These are phyloP conservation scores for Hordeum pubiflorum DNA, from an alignment of 202 grass and related monocot genomes.

Conservation along the genomic window DNA sequence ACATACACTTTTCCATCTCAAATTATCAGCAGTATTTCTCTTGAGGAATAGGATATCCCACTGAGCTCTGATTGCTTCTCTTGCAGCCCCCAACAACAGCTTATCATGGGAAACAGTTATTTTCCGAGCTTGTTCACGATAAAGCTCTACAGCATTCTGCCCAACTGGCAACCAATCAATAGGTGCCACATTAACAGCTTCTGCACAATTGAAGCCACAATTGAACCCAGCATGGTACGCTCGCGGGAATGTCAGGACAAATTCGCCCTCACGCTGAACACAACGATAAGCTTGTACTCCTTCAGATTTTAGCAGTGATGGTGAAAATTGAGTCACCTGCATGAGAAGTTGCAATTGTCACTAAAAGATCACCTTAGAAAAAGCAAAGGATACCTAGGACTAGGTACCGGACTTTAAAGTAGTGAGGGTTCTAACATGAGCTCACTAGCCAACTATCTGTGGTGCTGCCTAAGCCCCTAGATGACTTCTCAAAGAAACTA, in stretches of 20 bases:
- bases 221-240: slow-evolving; percentile 94
- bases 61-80: slow-evolving; percentile 86
- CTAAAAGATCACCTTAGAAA: background rate
- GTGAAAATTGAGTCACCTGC: slow-evolving; percentile 90
- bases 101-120: slow-evolving; percentile 93
- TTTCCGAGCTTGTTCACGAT: slow-evolving; percentile 70
- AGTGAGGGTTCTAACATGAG: background rate
- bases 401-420: background rate
- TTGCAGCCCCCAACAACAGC: slow-evolving; percentile 70
- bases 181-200: slow-evolving; percentile 93
- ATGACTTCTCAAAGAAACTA: slow-evolving; percentile 15
- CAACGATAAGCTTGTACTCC: slow-evolving; percentile 74
- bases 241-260: slow-evolving; percentile 84
- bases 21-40: slow-evolving; percentile 61
- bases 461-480: background rate
- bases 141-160: slow-evolving; percentile 84
- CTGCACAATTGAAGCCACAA: slow-evolving; percentile 91
- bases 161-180: slow-evolving; percentile 94
- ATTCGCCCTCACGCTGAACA: slow-evolving; percentile 70
- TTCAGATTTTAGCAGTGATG: slow-evolving; percentile 70
- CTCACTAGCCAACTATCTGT: background rate
- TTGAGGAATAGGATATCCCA: slow-evolving; percentile 79
- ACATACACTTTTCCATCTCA: slow-evolving; percentile 77
- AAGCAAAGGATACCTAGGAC: background rate
- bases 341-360: slow-evolving; percentile 14